A percentile compares a stretch with the other conserved stretches of the same genome.
Conservation (phyloP, 352 stramenopile genomes). For the Pythium myriotylum region DNA sequence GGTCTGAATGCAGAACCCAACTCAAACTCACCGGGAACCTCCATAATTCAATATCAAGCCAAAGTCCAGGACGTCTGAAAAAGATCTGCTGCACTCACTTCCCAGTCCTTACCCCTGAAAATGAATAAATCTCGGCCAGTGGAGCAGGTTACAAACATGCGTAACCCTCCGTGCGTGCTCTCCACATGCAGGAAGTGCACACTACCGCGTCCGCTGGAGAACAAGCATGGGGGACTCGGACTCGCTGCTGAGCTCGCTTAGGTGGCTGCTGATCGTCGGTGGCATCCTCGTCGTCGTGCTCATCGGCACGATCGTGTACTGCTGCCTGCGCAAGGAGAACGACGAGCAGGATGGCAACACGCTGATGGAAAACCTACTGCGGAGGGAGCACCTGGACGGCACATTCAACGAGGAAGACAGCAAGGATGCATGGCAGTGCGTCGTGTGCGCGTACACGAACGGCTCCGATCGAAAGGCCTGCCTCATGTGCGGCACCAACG, state of each 20-base stretch:
- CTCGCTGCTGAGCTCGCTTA: conserved; percentile 18
- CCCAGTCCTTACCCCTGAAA: too few relatives aligned
- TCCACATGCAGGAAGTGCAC: not conserved
- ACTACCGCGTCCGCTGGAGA: not conserved
- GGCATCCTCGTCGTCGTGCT: conserved; percentile 27
- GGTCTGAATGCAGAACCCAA: not conserved
- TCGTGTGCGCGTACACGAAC: conserved; percentile 72
- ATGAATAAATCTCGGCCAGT: too few relatives aligned
- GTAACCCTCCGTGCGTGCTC: too few relatives aligned
- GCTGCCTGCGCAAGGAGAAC: conserved; percentile 43
- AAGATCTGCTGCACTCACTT: too few relatives aligned
- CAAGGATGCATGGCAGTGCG: conserved; percentile 63
- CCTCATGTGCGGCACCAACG: conserved; percentile 70
- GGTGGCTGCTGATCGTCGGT: conserved; percentile 24
- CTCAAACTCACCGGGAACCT: too few relatives aligned
- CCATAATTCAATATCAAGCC: too few relatives aligned
- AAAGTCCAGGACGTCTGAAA: too few relatives aligned
- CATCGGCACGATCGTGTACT: conserved; percentile 44
- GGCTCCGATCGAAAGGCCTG: conserved; percentile 39
- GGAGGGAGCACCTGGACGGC: conserved; percentile 61
- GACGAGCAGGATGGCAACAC: conserved; percentile 14
- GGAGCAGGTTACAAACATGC: too few relatives aligned
- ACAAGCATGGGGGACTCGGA: conserved; percentile 17
- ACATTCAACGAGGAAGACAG: conserved; percentile 57
- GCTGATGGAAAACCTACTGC: conserved; percentile 61